Percentiles rank a stretch among this genome's conserved stretches.
phyloP scores from a whole-genome alignment of 2,329 filamentous ascomycete genomes.

The Fusarium mundagurra region DNA sequence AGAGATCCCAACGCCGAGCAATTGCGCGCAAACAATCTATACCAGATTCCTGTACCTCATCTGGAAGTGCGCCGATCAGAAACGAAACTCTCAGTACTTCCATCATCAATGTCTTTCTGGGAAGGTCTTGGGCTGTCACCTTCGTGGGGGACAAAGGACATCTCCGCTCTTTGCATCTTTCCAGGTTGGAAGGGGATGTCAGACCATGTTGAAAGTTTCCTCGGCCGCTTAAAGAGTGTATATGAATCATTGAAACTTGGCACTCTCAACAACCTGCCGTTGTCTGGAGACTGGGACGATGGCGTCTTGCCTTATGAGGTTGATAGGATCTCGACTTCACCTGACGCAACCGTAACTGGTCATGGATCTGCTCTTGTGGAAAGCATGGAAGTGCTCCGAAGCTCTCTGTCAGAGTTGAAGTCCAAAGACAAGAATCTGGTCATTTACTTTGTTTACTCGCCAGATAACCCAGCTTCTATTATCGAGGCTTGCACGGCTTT shows the following conservation, averaged over 20 bases:
- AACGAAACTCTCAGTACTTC: slow-evolving; percentile 75
- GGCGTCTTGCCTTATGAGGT: slow-evolving; percentile 62
- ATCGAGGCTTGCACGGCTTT: slow-evolving; percentile 79
- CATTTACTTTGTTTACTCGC: slow-evolving; percentile 79
- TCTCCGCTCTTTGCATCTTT: slow-evolving; percentile 76
- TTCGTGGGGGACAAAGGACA: slow-evolving; percentile 74
- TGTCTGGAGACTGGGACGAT: slow-evolving; percentile 51
- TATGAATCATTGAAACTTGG: slow-evolving; percentile 82
- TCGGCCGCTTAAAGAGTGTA: slow-evolving; percentile 73
- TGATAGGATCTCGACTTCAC: slow-evolving; percentile 56
- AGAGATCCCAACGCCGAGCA: slow-evolving; percentile 56
- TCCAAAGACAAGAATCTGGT: slow-evolving; percentile 71
- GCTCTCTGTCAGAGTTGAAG: slow-evolving; percentile 55
- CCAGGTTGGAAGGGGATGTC: slow-evolving; percentile 72
- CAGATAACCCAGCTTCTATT: slow-evolving; percentile 68
- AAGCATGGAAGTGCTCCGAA: slow-evolving; percentile 59
- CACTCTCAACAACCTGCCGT: slow-evolving; percentile 63
- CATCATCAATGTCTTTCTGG: slow-evolving; percentile 82
- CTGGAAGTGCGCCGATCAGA: slow-evolving; percentile 78
- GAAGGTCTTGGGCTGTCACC: slow-evolving; percentile 81
- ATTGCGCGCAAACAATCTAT: slow-evolving; percentile 62
- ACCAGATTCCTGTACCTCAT: slow-evolving; percentile 73
- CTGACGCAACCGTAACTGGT: slow-evolving; percentile 53
- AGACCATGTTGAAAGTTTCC: slow-evolving; percentile 69
- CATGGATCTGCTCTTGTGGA: slow-evolving; percentile 58